Percentiles rank a stretch among this genome's conserved stretches.
Evolutionary conservation across 768 basidiomycete species (phyloP).

Genomic region (Termitomyces sp.): DNA sequence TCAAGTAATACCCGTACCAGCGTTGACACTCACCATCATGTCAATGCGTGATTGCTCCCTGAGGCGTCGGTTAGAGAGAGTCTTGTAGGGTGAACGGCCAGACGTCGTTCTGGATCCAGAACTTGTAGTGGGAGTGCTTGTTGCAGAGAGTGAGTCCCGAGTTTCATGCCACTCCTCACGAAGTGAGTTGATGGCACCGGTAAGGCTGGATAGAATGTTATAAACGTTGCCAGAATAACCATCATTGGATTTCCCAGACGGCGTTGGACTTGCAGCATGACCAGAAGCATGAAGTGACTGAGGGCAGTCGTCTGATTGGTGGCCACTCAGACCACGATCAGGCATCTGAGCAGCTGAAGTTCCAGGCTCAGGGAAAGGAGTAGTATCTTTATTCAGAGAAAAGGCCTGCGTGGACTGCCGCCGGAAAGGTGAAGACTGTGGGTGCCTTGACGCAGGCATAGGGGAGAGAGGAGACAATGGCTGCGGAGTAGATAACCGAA

Average conservation of each 20-base stretch:
- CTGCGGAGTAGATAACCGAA: too few species aligned
- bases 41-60: neutral
- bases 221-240: neutral
- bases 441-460: too few species aligned
- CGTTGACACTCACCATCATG: neutral
- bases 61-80: neutral
- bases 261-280: neutral
- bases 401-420: too few species aligned
- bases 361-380: too few species aligned
- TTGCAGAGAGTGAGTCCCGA: neutral
- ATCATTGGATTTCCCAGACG: neutral
- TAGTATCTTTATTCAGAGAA: too few species aligned
- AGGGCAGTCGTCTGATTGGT: neutral
- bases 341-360: too few species aligned
- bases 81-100: neutral
- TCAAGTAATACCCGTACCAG: too few species aligned
- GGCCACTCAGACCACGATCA: too few species aligned
- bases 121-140: neutral
- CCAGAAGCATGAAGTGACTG: neutral
- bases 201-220: neutral
- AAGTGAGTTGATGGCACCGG: neutral
- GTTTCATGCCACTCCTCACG: neutral
- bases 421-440: too few species aligned
- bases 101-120: neutral
- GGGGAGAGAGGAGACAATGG: too few species aligned